These are phyloP conservation scores for Podospora tetraspora DNA, from an alignment of 495 filamentous ascomycete genomes.

Conservation along the genomic window DNA sequence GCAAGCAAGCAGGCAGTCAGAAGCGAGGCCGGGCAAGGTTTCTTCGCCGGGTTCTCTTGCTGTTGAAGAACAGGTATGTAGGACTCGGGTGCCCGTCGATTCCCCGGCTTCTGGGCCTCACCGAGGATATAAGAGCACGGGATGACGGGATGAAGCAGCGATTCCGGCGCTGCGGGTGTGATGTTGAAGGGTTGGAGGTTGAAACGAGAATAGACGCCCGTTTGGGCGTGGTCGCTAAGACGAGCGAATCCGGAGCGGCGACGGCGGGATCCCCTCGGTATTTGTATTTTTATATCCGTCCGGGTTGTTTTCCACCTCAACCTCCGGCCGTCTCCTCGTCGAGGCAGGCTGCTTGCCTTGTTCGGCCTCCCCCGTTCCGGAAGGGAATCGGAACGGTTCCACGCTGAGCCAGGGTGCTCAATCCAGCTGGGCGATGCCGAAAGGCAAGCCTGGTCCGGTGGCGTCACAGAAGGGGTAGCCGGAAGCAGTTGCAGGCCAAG, in stretches of 20 bases:
- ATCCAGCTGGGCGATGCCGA: not conserved
- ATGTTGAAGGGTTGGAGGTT: not conserved
- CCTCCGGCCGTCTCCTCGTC: not conserved
- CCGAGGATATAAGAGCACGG: slow-evolving; percentile 16
- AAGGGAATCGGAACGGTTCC: not conserved
- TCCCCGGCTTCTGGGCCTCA: not conserved
- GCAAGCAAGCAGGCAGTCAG: not conserved
- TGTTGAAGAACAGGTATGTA: not conserved
- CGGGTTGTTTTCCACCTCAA: not conserved
- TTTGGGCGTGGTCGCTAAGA: slow-evolving; percentile 11
- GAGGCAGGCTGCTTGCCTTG: not conserved
- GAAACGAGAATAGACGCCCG: slow-evolving; percentile 13
- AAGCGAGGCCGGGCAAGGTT: slow-evolving; percentile 3
- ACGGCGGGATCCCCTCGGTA: not conserved
- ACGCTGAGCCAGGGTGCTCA: not conserved
- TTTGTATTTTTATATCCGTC: not conserved
- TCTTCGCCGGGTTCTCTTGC: not conserved
- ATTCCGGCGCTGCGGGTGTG: slow-evolving; percentile 5
- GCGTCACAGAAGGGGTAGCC: not conserved
- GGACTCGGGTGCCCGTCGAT: not conserved
- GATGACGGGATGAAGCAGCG: slow-evolving; percentile 13
- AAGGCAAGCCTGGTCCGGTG: not conserved
- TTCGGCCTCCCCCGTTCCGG: not conserved
- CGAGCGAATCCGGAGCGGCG: slow-evolving; percentile 23
- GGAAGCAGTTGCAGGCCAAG: not conserved